Evolutionary conservation across 2,329 filamentous ascomycete species (phyloP).

Genomic region (Trichoderma harzianum): DNA sequence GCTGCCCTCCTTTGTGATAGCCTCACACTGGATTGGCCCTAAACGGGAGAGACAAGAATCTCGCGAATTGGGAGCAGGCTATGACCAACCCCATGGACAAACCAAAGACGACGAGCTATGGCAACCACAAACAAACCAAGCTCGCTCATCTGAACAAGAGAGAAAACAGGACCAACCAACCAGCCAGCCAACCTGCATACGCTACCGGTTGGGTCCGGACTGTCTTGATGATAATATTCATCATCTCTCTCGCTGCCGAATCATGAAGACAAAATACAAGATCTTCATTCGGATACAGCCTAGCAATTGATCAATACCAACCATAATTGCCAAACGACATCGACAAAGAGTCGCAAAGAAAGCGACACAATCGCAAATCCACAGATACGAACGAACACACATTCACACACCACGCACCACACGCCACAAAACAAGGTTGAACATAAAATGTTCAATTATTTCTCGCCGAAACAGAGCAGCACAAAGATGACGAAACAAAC

Average conservation of each 20-base stretch:
- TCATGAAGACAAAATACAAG: background rate
- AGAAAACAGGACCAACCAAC: background rate
- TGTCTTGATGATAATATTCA: background rate
- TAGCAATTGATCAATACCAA: background rate
- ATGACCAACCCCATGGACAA: background rate
- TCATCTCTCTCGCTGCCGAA: background rate
- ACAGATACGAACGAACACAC: background rate
- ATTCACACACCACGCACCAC: background rate
- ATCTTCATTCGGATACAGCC: background rate
- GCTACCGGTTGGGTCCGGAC: background rate
- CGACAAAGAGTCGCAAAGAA: background rate
- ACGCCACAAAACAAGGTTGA: too few species aligned
- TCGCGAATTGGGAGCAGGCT: constrained; percentile 15
- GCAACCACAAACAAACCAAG: background rate
- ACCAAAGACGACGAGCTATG: background rate
- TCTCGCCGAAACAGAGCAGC: background rate
- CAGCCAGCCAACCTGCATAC: too few species aligned
- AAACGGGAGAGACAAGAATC: constrained; percentile 15
- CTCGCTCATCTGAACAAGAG: background rate
- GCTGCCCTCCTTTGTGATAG: background rate
- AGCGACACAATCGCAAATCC: background rate
- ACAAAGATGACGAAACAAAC: background rate
- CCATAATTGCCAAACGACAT: background rate
- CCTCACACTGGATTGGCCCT: background rate
- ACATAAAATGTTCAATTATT: background rate